Evolutionary conservation across 2,329 filamentous ascomycete species (phyloP).

Genomic region (Ophiostoma sp.): DNA sequence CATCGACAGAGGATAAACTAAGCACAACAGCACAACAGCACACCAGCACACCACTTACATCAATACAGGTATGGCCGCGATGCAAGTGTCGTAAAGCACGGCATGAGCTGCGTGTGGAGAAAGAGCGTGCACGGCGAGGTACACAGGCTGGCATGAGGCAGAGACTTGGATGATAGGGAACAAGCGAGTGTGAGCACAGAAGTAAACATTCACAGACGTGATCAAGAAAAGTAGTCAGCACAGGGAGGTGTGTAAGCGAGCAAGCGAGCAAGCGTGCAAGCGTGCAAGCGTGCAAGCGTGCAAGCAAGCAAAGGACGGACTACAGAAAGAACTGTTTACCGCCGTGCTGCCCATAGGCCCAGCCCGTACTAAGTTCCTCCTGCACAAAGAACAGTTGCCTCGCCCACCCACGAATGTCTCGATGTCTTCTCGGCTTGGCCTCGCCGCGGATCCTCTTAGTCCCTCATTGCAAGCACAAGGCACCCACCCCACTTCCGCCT

Average conservation of each 20-base stretch:
- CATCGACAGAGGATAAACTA: neutral
- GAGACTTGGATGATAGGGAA: neutral
- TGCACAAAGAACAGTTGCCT: neutral
- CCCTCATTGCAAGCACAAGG: neutral
- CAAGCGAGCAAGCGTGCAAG: too few species aligned
- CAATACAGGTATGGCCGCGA: neutral
- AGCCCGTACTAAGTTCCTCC: neutral
- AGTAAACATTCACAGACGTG: too few species aligned
- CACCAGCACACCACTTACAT: neutral
- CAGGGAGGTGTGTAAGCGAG: too few species aligned
- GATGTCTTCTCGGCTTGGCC: slow-evolving; percentile 1
- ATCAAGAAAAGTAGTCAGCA: too few species aligned
- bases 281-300: too few species aligned
- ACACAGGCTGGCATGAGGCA: neutral
- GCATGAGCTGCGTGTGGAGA: neutral
- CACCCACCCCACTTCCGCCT: neutral
- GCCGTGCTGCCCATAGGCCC: neutral
- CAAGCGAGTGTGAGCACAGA: neutral
- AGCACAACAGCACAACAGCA: slow-evolving; percentile 6
- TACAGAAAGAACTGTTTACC: neutral
- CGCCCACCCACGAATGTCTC: neutral
- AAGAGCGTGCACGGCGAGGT: neutral
- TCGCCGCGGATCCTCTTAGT: neutral
- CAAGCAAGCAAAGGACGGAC: neutral
- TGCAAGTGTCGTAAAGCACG: neutral